A percentile compares a stretch with the other conserved stretches of the same genome.
These are phyloP conservation scores for Globisporangium ultimum DNA, from an alignment of 352 stramenopile species.

Conservation along the genomic window DNA sequence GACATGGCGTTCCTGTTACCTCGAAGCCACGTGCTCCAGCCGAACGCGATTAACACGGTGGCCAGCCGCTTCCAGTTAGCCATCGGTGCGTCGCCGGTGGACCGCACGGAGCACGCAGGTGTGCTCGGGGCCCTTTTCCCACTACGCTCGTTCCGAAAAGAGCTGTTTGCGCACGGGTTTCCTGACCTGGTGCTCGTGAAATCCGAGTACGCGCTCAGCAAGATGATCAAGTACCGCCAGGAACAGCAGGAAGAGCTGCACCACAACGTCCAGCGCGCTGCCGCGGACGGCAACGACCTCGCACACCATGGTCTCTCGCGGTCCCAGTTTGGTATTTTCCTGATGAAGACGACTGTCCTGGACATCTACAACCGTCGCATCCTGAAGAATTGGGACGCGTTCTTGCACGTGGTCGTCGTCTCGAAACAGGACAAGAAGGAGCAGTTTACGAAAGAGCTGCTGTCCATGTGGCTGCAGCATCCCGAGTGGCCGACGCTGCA, in stretches of 20 bases:
- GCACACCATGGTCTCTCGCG: conserved; percentile 27
- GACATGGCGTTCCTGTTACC: conserved; percentile 58
- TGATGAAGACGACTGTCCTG: conserved; percentile 51
- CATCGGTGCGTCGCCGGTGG: conserved; percentile 22
- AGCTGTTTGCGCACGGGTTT: conserved; percentile 30
- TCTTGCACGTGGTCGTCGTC: conserved; percentile 64
- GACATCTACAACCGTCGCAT: conserved; percentile 62
- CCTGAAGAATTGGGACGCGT: conserved; percentile 69
- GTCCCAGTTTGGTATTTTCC: conserved; percentile 57
- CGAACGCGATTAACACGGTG: conserved; percentile 22
- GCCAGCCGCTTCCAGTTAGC: conserved; percentile 44
- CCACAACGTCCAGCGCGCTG: conserved; percentile 22
- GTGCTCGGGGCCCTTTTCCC: conserved; percentile 38
- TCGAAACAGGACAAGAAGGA: conserved; percentile 45
- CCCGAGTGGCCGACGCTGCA: conserved; percentile 61
- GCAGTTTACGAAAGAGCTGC: conserved; percentile 65
- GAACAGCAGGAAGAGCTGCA: conserved; percentile 45
- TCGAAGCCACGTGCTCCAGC: conserved; percentile 42
- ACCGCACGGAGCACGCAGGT: conserved; percentile 22
- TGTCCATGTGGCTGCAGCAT: conserved; percentile 53
- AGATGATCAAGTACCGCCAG: conserved; percentile 51
- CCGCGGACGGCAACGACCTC: conserved; percentile 8
- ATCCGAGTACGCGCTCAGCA: conserved; percentile 53
- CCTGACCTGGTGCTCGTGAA: conserved; percentile 66
- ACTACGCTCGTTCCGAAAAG: conserved; percentile 19